Percentiles rank a stretch among this genome's conserved stretches.
Conservation (phyloP, 208 protist genomes). For the Phytomonas sp. region DNA sequence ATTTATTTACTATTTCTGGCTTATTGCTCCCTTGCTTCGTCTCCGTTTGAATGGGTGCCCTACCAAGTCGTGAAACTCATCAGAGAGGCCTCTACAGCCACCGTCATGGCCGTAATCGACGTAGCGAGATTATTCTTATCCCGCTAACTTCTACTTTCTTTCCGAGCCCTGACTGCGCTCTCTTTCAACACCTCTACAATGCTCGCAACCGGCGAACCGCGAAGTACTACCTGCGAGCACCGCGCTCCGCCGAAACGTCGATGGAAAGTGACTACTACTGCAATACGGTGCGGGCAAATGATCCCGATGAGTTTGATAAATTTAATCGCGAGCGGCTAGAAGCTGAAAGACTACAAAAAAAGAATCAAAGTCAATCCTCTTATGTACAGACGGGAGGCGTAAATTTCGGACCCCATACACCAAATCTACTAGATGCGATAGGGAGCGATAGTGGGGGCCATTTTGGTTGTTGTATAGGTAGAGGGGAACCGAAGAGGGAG, state of each 20-base stretch:
- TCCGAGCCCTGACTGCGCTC: conserved; percentile 38
- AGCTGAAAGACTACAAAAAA: neutral
- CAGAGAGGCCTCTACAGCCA: conserved; percentile 65
- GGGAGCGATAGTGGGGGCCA: neutral
- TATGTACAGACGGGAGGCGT: neutral
- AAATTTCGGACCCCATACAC: neutral
- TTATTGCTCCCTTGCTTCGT: neutral
- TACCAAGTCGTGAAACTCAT: conserved; percentile 74
- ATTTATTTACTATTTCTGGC: no score
- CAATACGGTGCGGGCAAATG: conserved; percentile 29
- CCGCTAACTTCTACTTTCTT: conserved; percentile 61
- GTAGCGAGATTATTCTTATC: conserved; percentile 67
- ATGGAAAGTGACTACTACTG: conserved; percentile 64
- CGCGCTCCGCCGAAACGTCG: conserved; percentile 28
- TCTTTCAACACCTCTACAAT: conserved; percentile 50
- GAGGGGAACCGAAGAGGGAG: no score
- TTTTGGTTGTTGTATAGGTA: no score
- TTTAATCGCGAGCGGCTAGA: conserved; percentile 22
- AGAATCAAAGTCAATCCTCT: neutral
- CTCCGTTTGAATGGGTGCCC: conserved; percentile 40
- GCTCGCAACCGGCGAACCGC: conserved; percentile 55
- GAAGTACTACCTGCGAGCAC: conserved; percentile 69
- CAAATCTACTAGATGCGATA: no score
- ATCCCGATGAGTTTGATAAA: conserved; percentile 19
- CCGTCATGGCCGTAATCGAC: conserved; percentile 60